These are phyloP conservation scores for Pichia sp. DNA, from an alignment of 1,139 yeast genomes.

Conservation along the genomic window DNA sequence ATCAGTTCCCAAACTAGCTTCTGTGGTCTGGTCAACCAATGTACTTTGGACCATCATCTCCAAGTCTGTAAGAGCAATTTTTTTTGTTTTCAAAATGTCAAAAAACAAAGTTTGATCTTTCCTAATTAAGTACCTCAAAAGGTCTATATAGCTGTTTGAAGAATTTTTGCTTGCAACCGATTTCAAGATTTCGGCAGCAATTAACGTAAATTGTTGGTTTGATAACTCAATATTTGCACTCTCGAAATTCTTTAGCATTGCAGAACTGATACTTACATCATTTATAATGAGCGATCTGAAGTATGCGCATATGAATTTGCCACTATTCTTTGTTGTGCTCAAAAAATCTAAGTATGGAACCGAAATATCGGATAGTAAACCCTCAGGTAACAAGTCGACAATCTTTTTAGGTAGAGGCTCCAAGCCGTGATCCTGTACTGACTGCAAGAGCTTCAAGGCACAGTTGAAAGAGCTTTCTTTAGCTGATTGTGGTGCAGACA, in stretches of 20 bases:
- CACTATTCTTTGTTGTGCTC: conserved; percentile 19
- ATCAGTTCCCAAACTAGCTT: conserved; percentile 30
- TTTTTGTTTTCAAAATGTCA: conserved; percentile 37
- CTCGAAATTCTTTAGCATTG: conserved; percentile 12
- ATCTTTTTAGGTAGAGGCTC: conserved; percentile 28
- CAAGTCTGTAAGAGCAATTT: conserved; percentile 47
- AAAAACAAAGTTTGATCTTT: conserved; percentile 40
- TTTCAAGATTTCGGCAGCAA: conserved; percentile 31
- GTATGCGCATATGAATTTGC: conserved; percentile 29
- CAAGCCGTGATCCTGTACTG: conserved; percentile 33
- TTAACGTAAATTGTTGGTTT: conserved; percentile 28
- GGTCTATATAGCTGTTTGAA: conserved; percentile 32
- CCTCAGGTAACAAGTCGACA: conserved; percentile 25
- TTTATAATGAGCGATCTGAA: conserved; percentile 27
- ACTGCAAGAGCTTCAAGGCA: conserved; percentile 34
- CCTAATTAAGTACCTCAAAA: conserved; percentile 45
- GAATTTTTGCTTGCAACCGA: conserved; percentile 24
- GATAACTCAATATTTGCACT: conserved; percentile 20
- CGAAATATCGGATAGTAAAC: conserved; percentile 18
- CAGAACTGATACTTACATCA: conserved; percentile 21
- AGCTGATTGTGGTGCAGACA: conserved; percentile 9
- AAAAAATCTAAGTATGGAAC: conserved; percentile 22
- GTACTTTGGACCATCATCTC: conserved; percentile 70
- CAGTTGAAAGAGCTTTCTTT: conserved; percentile 33
- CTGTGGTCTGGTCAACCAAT: conserved; percentile 26